phyloP scores from a whole-genome alignment of 352 stramenopile genomes.

The Phytophthora cajani region DNA sequence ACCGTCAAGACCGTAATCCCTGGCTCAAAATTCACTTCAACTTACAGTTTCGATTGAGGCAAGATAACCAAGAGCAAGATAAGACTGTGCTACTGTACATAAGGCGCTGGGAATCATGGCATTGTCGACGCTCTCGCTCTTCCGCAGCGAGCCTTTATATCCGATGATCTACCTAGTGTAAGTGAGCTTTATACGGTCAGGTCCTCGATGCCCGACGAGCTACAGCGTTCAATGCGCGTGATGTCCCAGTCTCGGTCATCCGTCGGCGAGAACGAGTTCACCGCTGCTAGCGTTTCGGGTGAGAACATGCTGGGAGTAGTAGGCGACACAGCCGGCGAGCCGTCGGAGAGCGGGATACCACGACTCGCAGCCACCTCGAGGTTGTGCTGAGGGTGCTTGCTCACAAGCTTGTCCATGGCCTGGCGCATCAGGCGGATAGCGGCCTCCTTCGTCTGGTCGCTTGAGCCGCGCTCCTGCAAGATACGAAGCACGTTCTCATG shows the following conservation, averaged over 20 bases:
- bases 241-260: conserved; percentile 38
- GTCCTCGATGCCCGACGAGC: conserved; percentile 58
- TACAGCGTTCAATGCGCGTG: conserved; percentile 43
- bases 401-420: conserved; percentile 80
- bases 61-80: no score
- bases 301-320: conserved; percentile 17
- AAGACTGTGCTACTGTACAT: no score
- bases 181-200: conserved; percentile 44
- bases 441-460: conserved; percentile 62
- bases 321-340: conserved; percentile 18
- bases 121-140: no score
- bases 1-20: no score
- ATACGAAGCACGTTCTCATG: conserved; percentile 85
- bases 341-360: conserved; percentile 14
- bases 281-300: conserved; percentile 3
- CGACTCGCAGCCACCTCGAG: conserved; percentile 51
- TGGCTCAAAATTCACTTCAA: no score
- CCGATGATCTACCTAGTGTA: neutral
- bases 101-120: no score
- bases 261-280: conserved; percentile 23
- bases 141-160: no score
- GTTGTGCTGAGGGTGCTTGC: conserved; percentile 78
- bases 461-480: conserved; percentile 68
- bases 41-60: no score
- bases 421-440: conserved; percentile 74